Evolutionary conservation across 148 eudicot species (phyloP), one percentile per base, ranked within the genome.

Genomic region (Silene uniflora): DNA sequence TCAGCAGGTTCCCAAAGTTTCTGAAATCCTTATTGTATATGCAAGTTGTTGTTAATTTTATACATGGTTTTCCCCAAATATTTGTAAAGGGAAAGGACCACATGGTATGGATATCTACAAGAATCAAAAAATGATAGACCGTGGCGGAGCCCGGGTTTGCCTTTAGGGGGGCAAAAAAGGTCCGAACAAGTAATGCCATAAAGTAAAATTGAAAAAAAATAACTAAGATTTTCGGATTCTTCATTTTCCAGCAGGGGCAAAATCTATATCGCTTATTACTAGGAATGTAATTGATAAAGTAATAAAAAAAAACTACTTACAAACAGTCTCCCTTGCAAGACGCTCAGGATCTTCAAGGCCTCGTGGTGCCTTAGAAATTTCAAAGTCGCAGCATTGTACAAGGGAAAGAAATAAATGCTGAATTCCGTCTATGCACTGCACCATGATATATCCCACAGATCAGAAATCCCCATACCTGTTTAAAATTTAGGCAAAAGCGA

Each of bases 271-370:
- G n/a, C n/a, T n/a, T n/a, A n/a, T n/a, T n/a, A n/a, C n/a, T n/a
- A n/a, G 35, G 35, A 32, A 23, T 25, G 29, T 68, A 32, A 18
- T 24, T 17, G 29, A 79, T 18, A 11, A 14, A 17, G 42, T n/a
- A 73, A 21, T 62, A 35, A 24, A 32, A 35, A 24, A 32, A 27
- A 64, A 23, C 59, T 63, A 79, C 95, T 80, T 90, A 92, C 97
- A 90, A 63, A 89, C 95, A 25, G 97, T 92, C 83, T 86, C 95
- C 81, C 88, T 78, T 10, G 97, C 91, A 74, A 92, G 93, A 71
- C 89, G 86, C 71, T 90, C 91, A 73, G 97, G 97, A 82, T 92
- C 95, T 74, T 87, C 93, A 42, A 92, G 89, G 77, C 88, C 95
- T 78, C 86, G 79, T 4, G 89, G 79, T 63, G 89, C 88, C 74